Conservation (phyloP, 2,329 filamentous ascomycete species). For the Arthrobotrys megalospora region DNA sequence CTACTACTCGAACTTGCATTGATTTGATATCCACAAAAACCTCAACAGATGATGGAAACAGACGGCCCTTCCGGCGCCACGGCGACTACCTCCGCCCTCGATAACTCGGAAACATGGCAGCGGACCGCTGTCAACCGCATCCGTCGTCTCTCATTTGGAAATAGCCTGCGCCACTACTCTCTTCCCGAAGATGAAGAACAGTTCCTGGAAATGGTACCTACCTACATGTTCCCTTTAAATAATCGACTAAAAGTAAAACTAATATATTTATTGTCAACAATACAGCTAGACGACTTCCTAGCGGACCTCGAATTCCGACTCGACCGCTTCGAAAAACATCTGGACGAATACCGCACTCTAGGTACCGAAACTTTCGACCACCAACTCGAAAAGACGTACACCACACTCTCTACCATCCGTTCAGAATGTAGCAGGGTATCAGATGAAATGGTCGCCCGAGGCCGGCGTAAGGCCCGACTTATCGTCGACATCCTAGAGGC, state of each 20-base stretch:
- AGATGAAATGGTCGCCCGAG: conserved; percentile 89
- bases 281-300: conserved; percentile 82
- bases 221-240: no score
- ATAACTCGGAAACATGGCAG: conserved; percentile 45
- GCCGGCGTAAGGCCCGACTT: conserved; percentile 84
- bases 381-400: conserved; percentile 86
- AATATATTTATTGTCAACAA: conserved; percentile 15
- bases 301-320: conserved; percentile 87
- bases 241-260: no score
- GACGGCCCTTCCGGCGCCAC: conserved; percentile 18
- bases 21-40: conserved; percentile 22
- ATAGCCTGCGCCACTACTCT: conserved; percentile 54
- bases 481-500: conserved; percentile 93
- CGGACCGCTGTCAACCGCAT: conserved; percentile 60
- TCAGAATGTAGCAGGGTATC: conserved; percentile 90
- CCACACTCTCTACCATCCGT: conserved; percentile 87
- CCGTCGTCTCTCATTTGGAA: conserved; percentile 53
- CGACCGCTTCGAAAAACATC: conserved; percentile 73
- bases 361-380: conserved; percentile 83
- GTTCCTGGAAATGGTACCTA: conserved; percentile 53
- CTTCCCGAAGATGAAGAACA: conserved; percentile 59
- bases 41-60: conserved; percentile 28
- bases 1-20: not conserved
- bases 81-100: conserved; percentile 47
- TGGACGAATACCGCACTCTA: conserved; percentile 81